phyloP scores from a whole-genome alignment of 2,329 filamentous ascomycete species.

The Fusarium mangiferae region DNA sequence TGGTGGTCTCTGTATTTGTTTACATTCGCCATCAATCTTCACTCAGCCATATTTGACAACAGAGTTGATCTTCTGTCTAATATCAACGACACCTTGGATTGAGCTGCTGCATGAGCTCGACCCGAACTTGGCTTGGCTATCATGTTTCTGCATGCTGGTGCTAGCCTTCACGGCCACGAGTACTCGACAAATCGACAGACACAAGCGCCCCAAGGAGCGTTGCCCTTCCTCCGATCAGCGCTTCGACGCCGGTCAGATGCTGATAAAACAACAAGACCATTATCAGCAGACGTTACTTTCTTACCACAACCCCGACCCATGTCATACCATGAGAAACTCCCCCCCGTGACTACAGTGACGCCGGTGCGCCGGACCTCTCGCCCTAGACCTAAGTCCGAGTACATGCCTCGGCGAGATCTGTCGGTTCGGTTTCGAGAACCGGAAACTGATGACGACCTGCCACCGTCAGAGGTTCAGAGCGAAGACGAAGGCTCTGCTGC shows the following conservation, averaged over 20 bases:
- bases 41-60: not conserved
- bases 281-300: constrained; percentile 22
- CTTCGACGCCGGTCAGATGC: constrained; percentile 50
- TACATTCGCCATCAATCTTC: not conserved
- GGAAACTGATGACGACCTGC: constrained; percentile 44
- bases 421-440: constrained; percentile 60
- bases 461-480: constrained; percentile 45
- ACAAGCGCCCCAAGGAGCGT: constrained; percentile 48
- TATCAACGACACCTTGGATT: not conserved
- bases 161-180: constrained; percentile 69
- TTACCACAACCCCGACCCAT: constrained; percentile 32
- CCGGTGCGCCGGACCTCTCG: constrained; percentile 36
- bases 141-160: constrained; percentile 70
- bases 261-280: constrained; percentile 34
- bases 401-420: constrained; percentile 52
- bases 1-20: not conserved
- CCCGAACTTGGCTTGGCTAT: constrained; percentile 31
- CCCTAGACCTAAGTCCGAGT: constrained; percentile 52
- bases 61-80: not conserved
- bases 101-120: constrained; percentile 36
- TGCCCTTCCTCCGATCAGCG: constrained; percentile 57
- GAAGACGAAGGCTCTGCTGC: constrained; percentile 60
- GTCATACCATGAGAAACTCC: constrained; percentile 42
- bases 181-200: constrained; percentile 57
- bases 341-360: constrained; percentile 22